These are phyloP conservation scores for Carex scoparia DNA, from an alignment of 176 grass and related monocot species.

Conservation along the genomic window DNA sequence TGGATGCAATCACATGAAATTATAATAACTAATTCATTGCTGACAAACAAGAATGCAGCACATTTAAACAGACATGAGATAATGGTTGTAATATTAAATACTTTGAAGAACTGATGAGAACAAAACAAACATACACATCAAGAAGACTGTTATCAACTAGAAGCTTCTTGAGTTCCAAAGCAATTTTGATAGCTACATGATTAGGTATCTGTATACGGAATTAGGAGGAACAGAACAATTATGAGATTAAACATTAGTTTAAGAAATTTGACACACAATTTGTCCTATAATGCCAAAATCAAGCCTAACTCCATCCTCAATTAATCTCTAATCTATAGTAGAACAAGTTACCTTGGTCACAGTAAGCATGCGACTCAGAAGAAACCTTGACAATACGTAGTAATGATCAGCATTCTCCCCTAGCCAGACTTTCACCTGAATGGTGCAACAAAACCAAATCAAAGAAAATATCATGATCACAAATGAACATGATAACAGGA, in stretches of 20 bases:
- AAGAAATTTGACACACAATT: constrained; percentile 1
- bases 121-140: constrained; percentile 64
- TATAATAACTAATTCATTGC: neutral
- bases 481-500: neutral
- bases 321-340: neutral
- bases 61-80: neutral
- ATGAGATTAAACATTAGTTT: neutral
- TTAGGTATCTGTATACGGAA: constrained; percentile 72
- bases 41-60: neutral
- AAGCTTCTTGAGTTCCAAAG: constrained; percentile 93
- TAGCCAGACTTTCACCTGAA: constrained; percentile 89
- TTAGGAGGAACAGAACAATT: neutral
- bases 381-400: constrained; percentile 90
- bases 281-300: neutral
- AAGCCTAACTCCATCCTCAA: neutral
- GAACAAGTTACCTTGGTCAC: constrained; percentile 64
- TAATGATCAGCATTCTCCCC: constrained; percentile 98
- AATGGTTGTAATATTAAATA: neutral
- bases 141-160: constrained; percentile 98
- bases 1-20: neutral
- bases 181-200: constrained; percentile 95
- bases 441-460: neutral
- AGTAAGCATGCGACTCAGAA: constrained; percentile 92
- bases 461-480: neutral
- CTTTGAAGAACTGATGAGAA: neutral